These are phyloP conservation scores for Lophiostoma macrostomum DNA, from an alignment of 495 filamentous ascomycete species.

Conservation along the genomic window DNA sequence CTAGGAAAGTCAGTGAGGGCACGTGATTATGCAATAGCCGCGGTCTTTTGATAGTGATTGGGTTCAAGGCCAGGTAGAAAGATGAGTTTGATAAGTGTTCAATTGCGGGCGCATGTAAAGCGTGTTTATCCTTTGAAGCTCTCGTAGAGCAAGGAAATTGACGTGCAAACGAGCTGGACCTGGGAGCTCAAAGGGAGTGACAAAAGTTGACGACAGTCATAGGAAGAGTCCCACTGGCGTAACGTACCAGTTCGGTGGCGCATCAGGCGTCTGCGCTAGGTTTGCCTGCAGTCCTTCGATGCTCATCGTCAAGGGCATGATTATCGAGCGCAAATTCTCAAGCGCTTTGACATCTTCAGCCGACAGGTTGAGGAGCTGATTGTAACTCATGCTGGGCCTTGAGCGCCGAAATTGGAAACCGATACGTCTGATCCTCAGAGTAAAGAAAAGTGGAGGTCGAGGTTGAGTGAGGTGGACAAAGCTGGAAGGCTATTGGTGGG, in stretches of 20 bases:
- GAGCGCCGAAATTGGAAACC: background rate
- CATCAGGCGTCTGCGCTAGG: background rate
- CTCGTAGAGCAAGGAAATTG: no score
- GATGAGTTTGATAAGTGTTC: no score
- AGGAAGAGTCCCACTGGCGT: background rate
- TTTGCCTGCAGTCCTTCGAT: constrained; percentile 5
- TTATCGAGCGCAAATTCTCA: constrained; percentile 6
- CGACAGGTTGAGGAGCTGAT: background rate
- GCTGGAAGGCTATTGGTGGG: no score
- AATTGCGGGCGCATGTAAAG: no score
- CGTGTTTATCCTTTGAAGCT: no score
- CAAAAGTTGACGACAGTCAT: background rate
- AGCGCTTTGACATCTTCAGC: constrained; percentile 6
- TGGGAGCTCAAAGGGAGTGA: background rate
- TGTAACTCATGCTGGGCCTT: background rate
- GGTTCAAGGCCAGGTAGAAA: no score
- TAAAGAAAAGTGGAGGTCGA: no score
- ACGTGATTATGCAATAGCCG: no score
- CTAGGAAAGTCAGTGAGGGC: no score
- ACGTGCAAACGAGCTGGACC: background rate
- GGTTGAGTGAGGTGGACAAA: no score
- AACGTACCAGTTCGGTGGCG: constrained; percentile 19
- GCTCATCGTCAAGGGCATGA: constrained; percentile 18
- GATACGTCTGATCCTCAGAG: background rate
- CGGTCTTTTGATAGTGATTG: no score